Base-by-base conservation (phyloP, 805 yeast species). In the Candida tibetensis region DNA sequence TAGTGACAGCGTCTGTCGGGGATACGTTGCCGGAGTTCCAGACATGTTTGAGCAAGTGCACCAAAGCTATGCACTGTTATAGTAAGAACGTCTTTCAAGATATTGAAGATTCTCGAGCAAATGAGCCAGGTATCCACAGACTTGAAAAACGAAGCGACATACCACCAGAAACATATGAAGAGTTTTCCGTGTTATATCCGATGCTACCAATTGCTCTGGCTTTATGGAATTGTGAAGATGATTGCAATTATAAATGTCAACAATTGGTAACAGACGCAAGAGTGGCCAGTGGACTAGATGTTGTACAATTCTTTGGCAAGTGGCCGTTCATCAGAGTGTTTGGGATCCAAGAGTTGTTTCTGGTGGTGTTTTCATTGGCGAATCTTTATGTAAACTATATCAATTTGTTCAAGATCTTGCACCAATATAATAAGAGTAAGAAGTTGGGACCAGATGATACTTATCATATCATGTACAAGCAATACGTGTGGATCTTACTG, bases 251-350 rank as follows among this genome's bases (percentile, higher is more conserved):
- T 41, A 60, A 65, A 39, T 69, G 74, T 45, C 65, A 57, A 41
- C 72, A 66, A 42, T 40, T 53, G 7, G 47, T 67, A 19, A 59
- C 69, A 4, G 43, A 49, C 16, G 37, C 39, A 18, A 43, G 71
- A 13, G 30, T 39, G 17, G 30, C 23, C 4, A 17, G 33, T 0
- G 57, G 55, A 2, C 43, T 48, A 6, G 54, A 54, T 4, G 48
- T 60, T 46, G 71, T 66, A n/a, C 69, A 69, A 41, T 69, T 66
- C 42, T 52, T 54, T 34, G 74, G 74, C 4, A 69, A 69, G 44
- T 69, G 74, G 74, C 73, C 73, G 4, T 69, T 69, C 36, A 39
- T 34, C 4, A 48, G 72, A 21, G 48, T 67, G 1, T 50, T 59
- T 22, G 72, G 71, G 1, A 48, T 61, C 16, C 64, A 66, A 17